Percentiles rank a stretch among this genome's conserved stretches.
These are phyloP conservation scores for Aspergillus conjunctus DNA, from an alignment of 495 filamentous ascomycete species.

Conservation along the genomic window DNA sequence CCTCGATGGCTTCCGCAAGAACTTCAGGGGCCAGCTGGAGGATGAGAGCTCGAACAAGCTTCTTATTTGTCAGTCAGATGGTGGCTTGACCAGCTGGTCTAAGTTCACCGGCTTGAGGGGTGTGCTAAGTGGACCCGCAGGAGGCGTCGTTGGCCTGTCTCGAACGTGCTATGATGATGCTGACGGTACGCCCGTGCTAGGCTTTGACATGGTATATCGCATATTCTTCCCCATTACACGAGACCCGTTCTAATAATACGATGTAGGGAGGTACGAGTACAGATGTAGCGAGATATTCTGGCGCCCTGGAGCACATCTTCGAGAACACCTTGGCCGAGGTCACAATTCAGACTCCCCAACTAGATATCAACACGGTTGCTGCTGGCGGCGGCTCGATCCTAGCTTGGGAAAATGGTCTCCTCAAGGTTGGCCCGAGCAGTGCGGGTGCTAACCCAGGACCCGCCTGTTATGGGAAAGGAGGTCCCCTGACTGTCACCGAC, in stretches of 20 bases:
- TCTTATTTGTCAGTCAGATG: conserved; percentile 51
- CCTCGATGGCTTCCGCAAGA: conserved; percentile 71
- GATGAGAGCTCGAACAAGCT: conserved; percentile 39
- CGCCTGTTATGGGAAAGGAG: conserved; percentile 87
- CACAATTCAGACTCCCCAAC: conserved; percentile 87
- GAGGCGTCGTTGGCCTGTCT: conserved; percentile 83
- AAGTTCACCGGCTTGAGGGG: conserved; percentile 52
- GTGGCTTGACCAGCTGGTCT: conserved; percentile 46
- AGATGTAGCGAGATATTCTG: conserved; percentile 85
- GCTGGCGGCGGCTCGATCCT: conserved; percentile 85
- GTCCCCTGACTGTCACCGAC: conserved; percentile 86
- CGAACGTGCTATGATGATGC: conserved; percentile 80
- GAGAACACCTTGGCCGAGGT: conserved; percentile 91
- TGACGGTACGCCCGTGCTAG: conserved; percentile 81
- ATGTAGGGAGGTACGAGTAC: conserved; percentile 73
- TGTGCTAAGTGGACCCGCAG: conserved; percentile 56
- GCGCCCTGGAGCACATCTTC: conserved; percentile 88
- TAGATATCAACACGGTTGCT: conserved; percentile 94
- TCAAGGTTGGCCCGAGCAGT: conserved; percentile 86
- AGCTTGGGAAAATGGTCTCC: conserved; percentile 83
- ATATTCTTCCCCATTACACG: background rate
- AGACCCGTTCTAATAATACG: background rate
- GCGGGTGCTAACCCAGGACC: conserved; percentile 86
- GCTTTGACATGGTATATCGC: conserved; percentile 75
- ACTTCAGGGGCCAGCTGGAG: conserved; percentile 48